Evolutionary conservation across 2,329 filamentous ascomycete genomes (phyloP).

Genomic region (Oidium heveae): DNA sequence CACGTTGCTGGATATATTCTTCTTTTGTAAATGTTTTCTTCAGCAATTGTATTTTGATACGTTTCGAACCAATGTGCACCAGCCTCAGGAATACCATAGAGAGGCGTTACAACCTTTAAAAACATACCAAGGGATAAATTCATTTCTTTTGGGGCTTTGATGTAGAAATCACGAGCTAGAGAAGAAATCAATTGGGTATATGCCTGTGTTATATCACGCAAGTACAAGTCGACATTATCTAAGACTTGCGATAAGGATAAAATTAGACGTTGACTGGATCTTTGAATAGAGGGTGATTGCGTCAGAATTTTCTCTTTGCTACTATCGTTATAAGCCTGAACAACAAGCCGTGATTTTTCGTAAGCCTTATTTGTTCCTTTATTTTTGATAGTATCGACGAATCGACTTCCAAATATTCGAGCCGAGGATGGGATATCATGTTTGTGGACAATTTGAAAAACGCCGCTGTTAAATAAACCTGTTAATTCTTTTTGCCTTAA

Average conservation of each 20-base stretch:
- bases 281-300: too few species aligned
- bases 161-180: background rate
- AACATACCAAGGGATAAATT: background rate
- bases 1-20: too few species aligned
- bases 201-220: background rate
- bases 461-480: too few species aligned
- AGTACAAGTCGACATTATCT: background rate
- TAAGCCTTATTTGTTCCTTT: constrained; percentile 1
- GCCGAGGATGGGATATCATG: too few species aligned
- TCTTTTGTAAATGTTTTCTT: background rate
- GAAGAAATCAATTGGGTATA: background rate
- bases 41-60: background rate
- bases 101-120: background rate
- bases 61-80: background rate
- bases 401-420: constrained; percentile 2
- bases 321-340: constrained; percentile 3
- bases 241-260: background rate
- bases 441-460: too few species aligned
- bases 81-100: too few species aligned
- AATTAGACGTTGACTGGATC: background rate
- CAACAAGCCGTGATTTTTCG: constrained; percentile 3
- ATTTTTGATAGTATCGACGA: constrained; percentile 4
- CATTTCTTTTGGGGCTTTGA: background rate
- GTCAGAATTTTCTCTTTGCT: background rate
- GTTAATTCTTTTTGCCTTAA: too few species aligned